phyloP scores from a whole-genome alignment of 1,284 basidiomycete species.

The Xerocomus minutiporus region DNA sequence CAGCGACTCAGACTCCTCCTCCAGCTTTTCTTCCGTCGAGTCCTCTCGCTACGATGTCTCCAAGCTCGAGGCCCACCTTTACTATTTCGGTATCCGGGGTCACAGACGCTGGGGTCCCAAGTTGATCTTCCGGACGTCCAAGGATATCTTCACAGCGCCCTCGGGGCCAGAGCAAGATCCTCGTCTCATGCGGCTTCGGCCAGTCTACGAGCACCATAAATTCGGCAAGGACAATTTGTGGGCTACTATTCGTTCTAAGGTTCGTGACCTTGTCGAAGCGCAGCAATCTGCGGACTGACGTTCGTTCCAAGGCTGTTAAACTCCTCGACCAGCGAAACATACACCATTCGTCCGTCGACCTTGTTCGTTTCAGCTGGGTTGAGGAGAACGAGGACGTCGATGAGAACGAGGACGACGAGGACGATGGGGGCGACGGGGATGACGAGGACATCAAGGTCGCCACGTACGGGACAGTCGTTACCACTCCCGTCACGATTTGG shows the following conservation, averaged over 20 bases:
- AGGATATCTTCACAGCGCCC: neutral
- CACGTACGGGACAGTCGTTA: neutral
- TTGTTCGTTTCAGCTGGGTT: neutral
- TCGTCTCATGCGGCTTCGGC: neutral
- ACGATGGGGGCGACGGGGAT: too few relatives aligned
- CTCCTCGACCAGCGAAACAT: neutral
- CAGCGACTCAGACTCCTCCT: too few relatives aligned
- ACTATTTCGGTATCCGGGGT: neutral
- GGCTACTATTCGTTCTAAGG: neutral
- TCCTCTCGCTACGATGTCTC: neutral
- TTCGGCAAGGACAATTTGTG: neutral
- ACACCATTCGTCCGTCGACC: neutral
- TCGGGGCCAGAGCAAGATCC: neutral
- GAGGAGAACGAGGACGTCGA: neutral
- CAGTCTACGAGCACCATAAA: neutral
- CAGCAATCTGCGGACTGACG: neutral
- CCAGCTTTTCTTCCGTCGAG: neutral
- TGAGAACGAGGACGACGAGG: too few relatives aligned
- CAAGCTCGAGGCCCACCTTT: neutral
- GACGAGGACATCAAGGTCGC: neutral
- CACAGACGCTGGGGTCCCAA: neutral
- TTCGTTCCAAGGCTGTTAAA: neutral
- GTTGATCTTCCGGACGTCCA: neutral
- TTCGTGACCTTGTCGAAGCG: neutral
- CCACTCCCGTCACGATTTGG: constrained; percentile 25